phyloP scores from a whole-genome alignment of 2,329 filamentous ascomycete species.

The Neopestalotiopsis sp. region DNA sequence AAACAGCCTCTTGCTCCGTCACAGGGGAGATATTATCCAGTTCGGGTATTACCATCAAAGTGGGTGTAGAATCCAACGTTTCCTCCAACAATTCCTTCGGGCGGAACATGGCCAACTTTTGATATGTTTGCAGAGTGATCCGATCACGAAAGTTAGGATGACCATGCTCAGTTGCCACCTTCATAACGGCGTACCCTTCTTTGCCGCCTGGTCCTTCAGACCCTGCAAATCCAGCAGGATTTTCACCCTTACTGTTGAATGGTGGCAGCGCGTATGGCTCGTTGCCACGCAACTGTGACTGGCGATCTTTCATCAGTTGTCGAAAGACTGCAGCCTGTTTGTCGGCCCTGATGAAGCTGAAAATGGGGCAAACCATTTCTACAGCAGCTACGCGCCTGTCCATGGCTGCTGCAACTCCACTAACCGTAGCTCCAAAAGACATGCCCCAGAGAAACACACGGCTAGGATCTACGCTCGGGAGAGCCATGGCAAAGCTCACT shows the following conservation, averaged over 20 bases:
- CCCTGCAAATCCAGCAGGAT: not conserved
- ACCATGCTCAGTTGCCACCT: not conserved
- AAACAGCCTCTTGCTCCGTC: not conserved
- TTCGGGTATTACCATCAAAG: not conserved
- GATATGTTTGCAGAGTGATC: not conserved
- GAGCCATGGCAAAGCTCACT: slow-evolving; percentile 19
- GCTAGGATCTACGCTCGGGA: slow-evolving; percentile 23
- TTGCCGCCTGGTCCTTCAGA: not conserved
- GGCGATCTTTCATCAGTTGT: slow-evolving; percentile 15
- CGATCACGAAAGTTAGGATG: not conserved
- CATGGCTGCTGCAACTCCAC: slow-evolving; percentile 22
- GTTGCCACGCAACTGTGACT: not conserved
- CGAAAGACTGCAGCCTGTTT: slow-evolving; percentile 20
- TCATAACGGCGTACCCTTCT: not conserved
- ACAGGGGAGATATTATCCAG: not conserved
- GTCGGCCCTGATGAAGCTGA: slow-evolving; percentile 24
- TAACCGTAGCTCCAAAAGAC: slow-evolving; percentile 27
- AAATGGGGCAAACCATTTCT: slow-evolving; percentile 28
- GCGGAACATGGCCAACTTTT: not conserved
- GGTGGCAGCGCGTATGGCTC: not conserved
- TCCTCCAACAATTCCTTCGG: not conserved
- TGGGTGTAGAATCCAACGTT: not conserved
- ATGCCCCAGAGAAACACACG: slow-evolving; percentile 29
- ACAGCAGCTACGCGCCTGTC: slow-evolving; percentile 25
- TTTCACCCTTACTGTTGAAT: not conserved